Conservation (phyloP, 2,329 filamentous ascomycete genomes). For the Mycosphaerelloides madeirae region DNA sequence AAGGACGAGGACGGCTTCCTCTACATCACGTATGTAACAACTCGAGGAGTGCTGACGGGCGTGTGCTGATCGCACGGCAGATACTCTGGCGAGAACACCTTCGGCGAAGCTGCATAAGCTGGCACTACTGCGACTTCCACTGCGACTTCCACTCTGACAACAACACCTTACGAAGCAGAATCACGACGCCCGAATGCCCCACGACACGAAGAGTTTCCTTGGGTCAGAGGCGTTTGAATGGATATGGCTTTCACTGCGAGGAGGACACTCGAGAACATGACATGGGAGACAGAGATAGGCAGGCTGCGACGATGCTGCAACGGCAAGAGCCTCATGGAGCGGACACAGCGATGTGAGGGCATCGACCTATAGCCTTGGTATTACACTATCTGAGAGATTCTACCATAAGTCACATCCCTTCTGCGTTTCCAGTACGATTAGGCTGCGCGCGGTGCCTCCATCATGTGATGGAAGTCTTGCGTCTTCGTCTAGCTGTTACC, state of each 20-base stretch:
- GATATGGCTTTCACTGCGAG: background rate
- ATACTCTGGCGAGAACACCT: conserved; percentile 99
- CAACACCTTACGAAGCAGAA: conserved; percentile 11
- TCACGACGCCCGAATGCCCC: conserved; percentile 12
- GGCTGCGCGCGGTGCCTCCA: no score
- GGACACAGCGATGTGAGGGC: no score
- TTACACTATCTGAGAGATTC: no score
- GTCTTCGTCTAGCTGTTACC: no score
- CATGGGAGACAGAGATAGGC: no score
- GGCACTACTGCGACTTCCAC: conserved; percentile 1
- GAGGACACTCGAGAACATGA: no score
- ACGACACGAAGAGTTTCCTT: conserved; percentile 19
- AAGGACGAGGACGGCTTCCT: conserved; percentile 85
- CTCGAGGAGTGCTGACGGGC: background rate
- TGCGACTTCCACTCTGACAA: conserved; percentile 2
- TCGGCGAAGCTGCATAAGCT: conserved; percentile 55
- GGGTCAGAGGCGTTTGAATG: conserved; percentile 9
- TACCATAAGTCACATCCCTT: no score
- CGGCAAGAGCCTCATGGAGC: no score
- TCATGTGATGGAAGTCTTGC: no score
- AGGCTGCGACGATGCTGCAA: no score
- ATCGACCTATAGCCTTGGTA: no score
- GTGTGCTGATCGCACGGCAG: conserved; percentile 37
- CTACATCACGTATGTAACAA: conserved; percentile 77
- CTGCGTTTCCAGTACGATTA: no score